Evolutionary conservation across 371 early-diverging fungal genomes (phyloP), one percentile per base, ranked within the genome.

Genomic region (Rhizopus microsporus): DNA sequence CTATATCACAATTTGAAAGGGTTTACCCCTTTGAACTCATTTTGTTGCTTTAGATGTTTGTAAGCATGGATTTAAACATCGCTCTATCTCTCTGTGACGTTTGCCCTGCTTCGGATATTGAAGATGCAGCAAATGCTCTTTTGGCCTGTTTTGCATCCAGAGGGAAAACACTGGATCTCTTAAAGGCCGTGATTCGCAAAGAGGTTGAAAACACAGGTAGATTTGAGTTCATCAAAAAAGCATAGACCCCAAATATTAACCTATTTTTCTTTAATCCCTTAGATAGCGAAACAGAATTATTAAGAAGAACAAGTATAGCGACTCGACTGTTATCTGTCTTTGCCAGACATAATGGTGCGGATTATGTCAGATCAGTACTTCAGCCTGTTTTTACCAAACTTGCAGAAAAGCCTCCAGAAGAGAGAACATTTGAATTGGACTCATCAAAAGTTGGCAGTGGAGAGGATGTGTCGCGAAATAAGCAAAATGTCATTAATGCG

Each of bases 241-340:
- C 17, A 38, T 23, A 7, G 13, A 17, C 5, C 15, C 17, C 15
- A n/a, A 42, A 6, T 53, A 12, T 39, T 9, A 7, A 39, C 2
- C 7, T 17, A 7, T 32, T 1, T 17, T 2, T 16, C 5, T 7
- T 40, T 5, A 33, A 33, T 43, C 7, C 39, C 3, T 54, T 72
- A 56, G 94, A 89, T 44, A 81, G 85, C 37, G 90, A 93, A 38
- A 82, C 92, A 3, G 93, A 93, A 64, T 65, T 97, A 31, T 93
- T 97, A 81, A 85, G 98, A 39, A 80, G 94, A 52, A 96, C 95
- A 63, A 90, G 91, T 56, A 88, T 97, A 72, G 92, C 95, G 0
- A 95, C 95, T 2, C 78, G 93, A 23, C 65, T 97, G 16, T 71
- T 97, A 54, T 88, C 93, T 0, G 80, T 88, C 6, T 94, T 88